Evolutionary conservation across 495 filamentous ascomycete genomes (phyloP).

Genomic region (Penicillium tannophilum): DNA sequence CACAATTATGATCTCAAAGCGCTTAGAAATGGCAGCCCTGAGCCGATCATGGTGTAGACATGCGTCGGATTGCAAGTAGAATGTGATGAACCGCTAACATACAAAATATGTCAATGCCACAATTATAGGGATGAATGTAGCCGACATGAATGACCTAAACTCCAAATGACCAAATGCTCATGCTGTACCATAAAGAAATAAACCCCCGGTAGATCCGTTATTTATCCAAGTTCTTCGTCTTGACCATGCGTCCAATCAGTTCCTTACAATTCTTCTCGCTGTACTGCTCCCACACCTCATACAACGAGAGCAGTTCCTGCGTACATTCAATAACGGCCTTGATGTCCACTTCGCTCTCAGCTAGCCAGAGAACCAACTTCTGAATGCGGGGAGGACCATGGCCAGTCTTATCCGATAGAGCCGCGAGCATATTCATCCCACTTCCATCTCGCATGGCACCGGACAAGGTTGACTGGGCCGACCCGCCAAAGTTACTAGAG

Average conservation of each 20-base stretch:
- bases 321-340: conserved; percentile 89
- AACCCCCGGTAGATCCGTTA: conserved; percentile 32
- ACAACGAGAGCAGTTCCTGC: conserved; percentile 93
- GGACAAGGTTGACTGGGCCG: conserved; percentile 41
- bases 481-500: conserved; percentile 39
- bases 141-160: background rate
- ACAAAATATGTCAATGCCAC: background rate
- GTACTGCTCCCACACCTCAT: conserved; percentile 89
- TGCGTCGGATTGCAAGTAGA: no score
- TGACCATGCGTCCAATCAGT: conserved; percentile 79
- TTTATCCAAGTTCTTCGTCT: conserved; percentile 78
- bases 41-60: no score
- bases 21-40: background rate
- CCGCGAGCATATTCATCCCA: conserved; percentile 43
- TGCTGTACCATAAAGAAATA: background rate
- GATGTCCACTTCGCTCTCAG: conserved; percentile 90
- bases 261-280: conserved; percentile 81
- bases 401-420: conserved; percentile 39
- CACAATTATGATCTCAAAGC: background rate
- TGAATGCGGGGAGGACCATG: conserved; percentile 56
- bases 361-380: conserved; percentile 80
- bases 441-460: conserved; percentile 44
- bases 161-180: conserved; percentile 5
- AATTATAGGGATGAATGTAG: background rate
- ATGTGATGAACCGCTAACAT: background rate